Evolutionary conservation across 2,329 filamentous ascomycete species (phyloP), one percentile per base, ranked within the genome.

Genomic region (Diaporthe humulicola): DNA sequence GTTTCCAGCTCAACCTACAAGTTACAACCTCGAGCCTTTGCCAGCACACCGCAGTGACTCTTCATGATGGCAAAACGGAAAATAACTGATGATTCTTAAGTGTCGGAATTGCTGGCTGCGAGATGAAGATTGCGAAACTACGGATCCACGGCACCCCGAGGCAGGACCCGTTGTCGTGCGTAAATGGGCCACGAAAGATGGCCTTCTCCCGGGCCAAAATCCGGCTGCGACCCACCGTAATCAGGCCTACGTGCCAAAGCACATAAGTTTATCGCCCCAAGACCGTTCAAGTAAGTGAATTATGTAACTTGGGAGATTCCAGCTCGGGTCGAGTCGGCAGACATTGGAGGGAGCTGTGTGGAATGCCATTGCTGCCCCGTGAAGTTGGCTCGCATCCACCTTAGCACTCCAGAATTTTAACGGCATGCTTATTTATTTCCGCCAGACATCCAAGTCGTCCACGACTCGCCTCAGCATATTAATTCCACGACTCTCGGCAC

Each of bases 81-180:
- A n/a, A 10, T 36, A 12, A 50, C 60, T 42, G 33, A 36, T 50
- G 1, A 3, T 33, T 15, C 8, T 30, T 2, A 15, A 66, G 66
- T 81, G 80, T 74, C 67, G 76, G 22, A 81, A 81, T 67, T 81
- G 80, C 77, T 74, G 71, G 54, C 73, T 77, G 50, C 76, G 79
- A 8, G 76, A 77, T 50, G 79, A 80, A 58, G 73, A 76, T 19
- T 80, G 79, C 69, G 77, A 79, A 73, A 80, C 79, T 10, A 78
- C 79, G n/a, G 78, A 80, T 67, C 79, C 75, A 28, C 78, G 79
- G 2, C 75, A 78, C 28, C 79, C 79, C 12, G 75, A 76, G n/a
- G 77, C 73, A 42, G 67, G 71, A 0, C 66, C 66, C 15, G 60
- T 50, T 48, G 75, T 74, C 22, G 74, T 77, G 6, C 78, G 78